Percentiles rank a stretch among this genome's conserved stretches.
These are phyloP conservation scores for Ophiorrhiza pumila DNA, from an alignment of 257 asterid genomes.

Conservation along the genomic window DNA sequence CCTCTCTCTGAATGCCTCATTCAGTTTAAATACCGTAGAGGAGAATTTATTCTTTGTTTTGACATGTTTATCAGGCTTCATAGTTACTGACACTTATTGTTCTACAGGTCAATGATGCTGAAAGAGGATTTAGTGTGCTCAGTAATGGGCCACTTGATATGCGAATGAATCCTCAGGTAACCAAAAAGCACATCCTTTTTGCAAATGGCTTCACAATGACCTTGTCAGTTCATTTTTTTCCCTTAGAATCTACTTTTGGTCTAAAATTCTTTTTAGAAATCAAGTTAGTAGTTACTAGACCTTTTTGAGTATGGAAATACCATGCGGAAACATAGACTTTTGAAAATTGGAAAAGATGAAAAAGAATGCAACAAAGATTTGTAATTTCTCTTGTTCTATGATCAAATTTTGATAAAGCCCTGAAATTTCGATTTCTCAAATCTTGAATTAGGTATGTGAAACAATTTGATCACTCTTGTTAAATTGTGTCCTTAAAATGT, in stretches of 20 bases:
- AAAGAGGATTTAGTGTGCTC: constrained; percentile 90
- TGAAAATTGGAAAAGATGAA: neutral
- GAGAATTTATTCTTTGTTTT: neutral
- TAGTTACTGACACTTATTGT: neutral
- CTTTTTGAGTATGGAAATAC: neutral
- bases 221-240: neutral
- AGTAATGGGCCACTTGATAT: constrained; percentile 92
- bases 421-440: neutral
- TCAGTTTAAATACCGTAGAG: neutral
- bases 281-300: neutral
- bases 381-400: too few species aligned
- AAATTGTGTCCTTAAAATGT: neutral
- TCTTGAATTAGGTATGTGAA: neutral
- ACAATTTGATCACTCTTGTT: neutral
- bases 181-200: neutral
- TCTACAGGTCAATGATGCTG: constrained; percentile 76
- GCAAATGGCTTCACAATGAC: neutral
- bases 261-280: neutral
- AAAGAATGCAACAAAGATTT: neutral
- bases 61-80: neutral
- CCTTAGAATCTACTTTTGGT: neutral
- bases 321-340: too few species aligned
- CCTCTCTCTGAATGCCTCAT: neutral
- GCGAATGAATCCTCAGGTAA: constrained; percentile 98
- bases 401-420: neutral